phyloP scores from a whole-genome alignment of 345 rosid species.

The Salix arbutifolia region DNA sequence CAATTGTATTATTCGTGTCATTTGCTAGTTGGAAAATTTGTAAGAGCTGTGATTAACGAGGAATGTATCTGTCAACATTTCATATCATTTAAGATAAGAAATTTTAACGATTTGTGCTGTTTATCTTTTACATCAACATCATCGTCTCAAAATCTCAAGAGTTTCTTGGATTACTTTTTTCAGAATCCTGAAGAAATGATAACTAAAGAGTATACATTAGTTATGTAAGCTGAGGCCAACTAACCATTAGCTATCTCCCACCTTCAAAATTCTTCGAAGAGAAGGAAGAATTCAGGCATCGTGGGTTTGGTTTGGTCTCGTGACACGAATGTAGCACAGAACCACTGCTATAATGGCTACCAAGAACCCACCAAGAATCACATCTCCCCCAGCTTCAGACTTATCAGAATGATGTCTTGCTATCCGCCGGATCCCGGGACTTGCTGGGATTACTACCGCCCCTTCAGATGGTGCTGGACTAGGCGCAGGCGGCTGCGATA shows the following conservation, averaged over 20 bases:
- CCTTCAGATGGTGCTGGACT: conserved; percentile 19
- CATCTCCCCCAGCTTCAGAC: conserved; percentile 29
- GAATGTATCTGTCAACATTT: too few relatives aligned
- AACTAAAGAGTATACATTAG: background rate
- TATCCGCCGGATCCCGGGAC: conserved; percentile 9
- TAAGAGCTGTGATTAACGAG: background rate
- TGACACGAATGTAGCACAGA: conserved; percentile 33
- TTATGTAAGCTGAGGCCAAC: background rate
- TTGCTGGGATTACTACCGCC: conserved; percentile 2
- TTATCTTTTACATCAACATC: background rate
- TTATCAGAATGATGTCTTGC: conserved; percentile 22
- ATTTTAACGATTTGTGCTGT: background rate
- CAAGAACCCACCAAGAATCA: conserved; percentile 37
- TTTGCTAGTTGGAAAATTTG: background rate
- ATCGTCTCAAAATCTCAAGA: background rate
- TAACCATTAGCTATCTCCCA: background rate
- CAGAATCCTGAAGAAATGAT: background rate
- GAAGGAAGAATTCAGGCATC: background rate
- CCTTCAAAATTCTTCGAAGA: background rate
- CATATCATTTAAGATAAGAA: background rate
- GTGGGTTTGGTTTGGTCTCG: conserved; percentile 15
- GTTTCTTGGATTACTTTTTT: background rate
- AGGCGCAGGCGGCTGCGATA: conserved; percentile 7
- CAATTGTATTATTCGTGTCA: background rate
- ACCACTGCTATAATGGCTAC: conserved; percentile 24